Evolutionary conservation across 768 basidiomycete genomes (phyloP).

Genomic region (Naganishia onofrii): DNA sequence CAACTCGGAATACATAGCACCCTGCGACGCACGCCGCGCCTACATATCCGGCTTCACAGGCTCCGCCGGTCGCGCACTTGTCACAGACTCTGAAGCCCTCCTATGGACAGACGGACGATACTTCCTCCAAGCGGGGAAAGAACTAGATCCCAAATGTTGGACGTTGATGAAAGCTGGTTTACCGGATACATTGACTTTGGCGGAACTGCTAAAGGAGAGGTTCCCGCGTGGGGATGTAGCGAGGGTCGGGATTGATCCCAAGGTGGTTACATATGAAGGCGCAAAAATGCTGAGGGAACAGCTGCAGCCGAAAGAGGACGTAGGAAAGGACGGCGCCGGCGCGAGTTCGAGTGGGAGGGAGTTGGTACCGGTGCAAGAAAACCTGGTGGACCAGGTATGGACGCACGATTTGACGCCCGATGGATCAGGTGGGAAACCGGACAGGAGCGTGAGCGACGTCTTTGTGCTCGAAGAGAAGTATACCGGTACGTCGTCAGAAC

Average conservation of each 20-base stretch:
- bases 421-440: slow-evolving; percentile 56
- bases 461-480: slow-evolving; percentile 72
- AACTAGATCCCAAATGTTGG: slow-evolving; percentile 66
- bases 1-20: slow-evolving; percentile 81
- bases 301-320: slow-evolving; percentile 7
- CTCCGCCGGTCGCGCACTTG: slow-evolving; percentile 83
- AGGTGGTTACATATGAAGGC: slow-evolving; percentile 44
- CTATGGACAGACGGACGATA: slow-evolving; percentile 96
- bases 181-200: slow-evolving; percentile 58
- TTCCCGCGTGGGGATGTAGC: slow-evolving; percentile 47
- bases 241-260: slow-evolving; percentile 79
- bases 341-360: slow-evolving; percentile 18
- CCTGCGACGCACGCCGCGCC: slow-evolving; percentile 75
- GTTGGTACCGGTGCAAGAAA: slow-evolving; percentile 65
- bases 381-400: slow-evolving; percentile 61
- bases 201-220: slow-evolving; percentile 28
- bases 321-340: neutral
- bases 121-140: slow-evolving; percentile 84
- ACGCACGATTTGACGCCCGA: neutral
- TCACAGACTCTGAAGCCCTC: slow-evolving; percentile 68
- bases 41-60: slow-evolving; percentile 94
- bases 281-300: slow-evolving; percentile 9
- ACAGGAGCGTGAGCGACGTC: slow-evolving; percentile 65
- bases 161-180: slow-evolving; percentile 87
- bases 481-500: slow-evolving; percentile 57